A percentile compares a stretch with the other conserved stretches of the same genome.
phyloP scores from a whole-genome alignment of 352 stramenopile genomes.

The Bremia lactucae region DNA sequence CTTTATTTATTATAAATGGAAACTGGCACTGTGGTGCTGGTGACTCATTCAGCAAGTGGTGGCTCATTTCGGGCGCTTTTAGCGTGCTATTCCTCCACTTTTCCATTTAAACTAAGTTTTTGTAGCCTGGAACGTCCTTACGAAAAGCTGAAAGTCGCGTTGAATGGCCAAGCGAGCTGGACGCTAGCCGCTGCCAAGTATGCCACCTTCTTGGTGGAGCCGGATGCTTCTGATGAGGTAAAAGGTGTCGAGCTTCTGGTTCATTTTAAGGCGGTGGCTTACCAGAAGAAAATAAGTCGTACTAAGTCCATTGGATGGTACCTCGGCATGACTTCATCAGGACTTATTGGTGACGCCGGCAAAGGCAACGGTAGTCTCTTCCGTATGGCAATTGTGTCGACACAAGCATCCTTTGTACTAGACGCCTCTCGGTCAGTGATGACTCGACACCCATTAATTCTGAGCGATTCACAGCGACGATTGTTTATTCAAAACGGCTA shows the following conservation, averaged over 20 bases:
- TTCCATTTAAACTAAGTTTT: slow-evolving; percentile 31
- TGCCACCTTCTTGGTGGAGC: slow-evolving; percentile 47
- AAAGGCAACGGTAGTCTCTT: slow-evolving; percentile 41
- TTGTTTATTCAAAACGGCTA: slow-evolving; percentile 70
- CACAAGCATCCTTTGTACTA: slow-evolving; percentile 36
- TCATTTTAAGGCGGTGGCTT: slow-evolving; percentile 43
- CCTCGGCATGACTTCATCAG: slow-evolving; percentile 22
- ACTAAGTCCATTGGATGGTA: slow-evolving; percentile 42
- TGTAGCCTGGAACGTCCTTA: slow-evolving; percentile 56
- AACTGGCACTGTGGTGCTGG: slow-evolving; percentile 50
- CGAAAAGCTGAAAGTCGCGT: slow-evolving; percentile 68
- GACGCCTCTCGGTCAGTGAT: slow-evolving; percentile 27
- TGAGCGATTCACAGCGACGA: slow-evolving; percentile 48
- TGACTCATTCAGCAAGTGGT: slow-evolving; percentile 29
- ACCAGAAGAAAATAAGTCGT: slow-evolving; percentile 62
- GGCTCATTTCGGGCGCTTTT: slow-evolving; percentile 40
- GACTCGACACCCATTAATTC: slow-evolving; percentile 12
- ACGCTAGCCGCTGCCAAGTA: slow-evolving; percentile 56
- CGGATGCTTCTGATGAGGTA: slow-evolving; percentile 6
- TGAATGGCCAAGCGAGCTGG: slow-evolving; percentile 56
- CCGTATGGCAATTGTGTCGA: slow-evolving; percentile 30
- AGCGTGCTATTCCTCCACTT: slow-evolving; percentile 25
- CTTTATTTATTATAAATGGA: too few relatives aligned
- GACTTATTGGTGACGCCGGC: slow-evolving; percentile 42
- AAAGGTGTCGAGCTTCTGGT: slow-evolving; percentile 9